These are phyloP conservation scores for Daldinia childiae DNA, from an alignment of 495 filamentous ascomycete species.

Conservation along the genomic window DNA sequence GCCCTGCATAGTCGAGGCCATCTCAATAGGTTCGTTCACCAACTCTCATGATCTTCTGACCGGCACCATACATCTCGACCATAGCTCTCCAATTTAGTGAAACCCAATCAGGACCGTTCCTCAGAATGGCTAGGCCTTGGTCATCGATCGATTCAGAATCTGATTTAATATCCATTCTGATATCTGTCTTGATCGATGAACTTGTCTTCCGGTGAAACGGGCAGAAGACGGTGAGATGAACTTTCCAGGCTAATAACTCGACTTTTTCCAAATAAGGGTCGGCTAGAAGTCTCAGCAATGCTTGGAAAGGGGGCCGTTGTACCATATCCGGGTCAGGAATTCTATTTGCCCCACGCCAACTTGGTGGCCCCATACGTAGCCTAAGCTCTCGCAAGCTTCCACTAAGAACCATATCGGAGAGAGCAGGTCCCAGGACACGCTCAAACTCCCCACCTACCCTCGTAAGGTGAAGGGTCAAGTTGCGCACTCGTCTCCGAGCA, in stretches of 20 bases:
- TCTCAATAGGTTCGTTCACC: conserved; percentile 34
- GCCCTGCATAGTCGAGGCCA: not conserved
- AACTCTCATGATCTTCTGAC: conserved; percentile 35
- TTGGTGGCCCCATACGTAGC: conserved; percentile 37
- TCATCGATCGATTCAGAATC: conserved; percentile 33
- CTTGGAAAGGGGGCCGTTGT: conserved; percentile 41
- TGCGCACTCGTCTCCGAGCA: conserved; percentile 45
- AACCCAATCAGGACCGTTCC: conserved; percentile 36
- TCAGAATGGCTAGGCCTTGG: conserved; percentile 36
- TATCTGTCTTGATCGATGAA: conserved; percentile 19
- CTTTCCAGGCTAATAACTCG: conserved; percentile 38
- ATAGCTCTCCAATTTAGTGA: conserved; percentile 42
- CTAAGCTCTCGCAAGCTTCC: conserved; percentile 42
- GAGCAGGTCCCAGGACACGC: conserved; percentile 35
- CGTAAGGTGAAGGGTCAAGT: conserved; percentile 40
- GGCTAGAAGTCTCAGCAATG: conserved; percentile 43
- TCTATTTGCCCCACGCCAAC: conserved; percentile 21
- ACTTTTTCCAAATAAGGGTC: conserved; percentile 46
- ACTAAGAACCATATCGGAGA: conserved; percentile 46
- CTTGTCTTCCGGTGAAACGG: conserved; percentile 37
- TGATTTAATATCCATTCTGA: conserved; percentile 6
- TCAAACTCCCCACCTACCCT: conserved; percentile 47
- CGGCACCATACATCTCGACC: conserved; percentile 25
- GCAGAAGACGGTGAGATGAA: conserved; percentile 44
- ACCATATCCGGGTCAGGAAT: conserved; percentile 32